Base-by-base conservation (phyloP, 2,329 filamentous ascomycete genomes). In the Sporothrix inflata region DNA sequence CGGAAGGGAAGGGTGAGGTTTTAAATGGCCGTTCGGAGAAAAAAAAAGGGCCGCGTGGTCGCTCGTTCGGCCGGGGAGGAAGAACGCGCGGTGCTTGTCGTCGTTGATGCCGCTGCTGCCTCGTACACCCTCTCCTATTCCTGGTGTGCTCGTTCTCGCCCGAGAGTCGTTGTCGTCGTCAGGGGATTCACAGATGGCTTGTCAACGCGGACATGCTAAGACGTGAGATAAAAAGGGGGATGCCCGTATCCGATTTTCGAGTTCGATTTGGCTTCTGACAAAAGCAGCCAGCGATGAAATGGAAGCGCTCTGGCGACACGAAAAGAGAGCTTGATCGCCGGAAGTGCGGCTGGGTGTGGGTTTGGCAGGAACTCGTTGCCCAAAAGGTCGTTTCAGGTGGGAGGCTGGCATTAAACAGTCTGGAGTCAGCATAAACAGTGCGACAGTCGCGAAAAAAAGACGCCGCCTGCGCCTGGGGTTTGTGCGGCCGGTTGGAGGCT, bases 331-430 rank as follows among this genome's bases (percentile, higher is more conserved):
- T 34, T 8, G 47, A 19, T 53, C 24, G 42, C 61, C 57, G 61
- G 47, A 61, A 47, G 49, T 38, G 70, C 51, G 61, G 61, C 47
- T 68, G 49, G 67, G 8, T 45, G 70, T 71, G 70, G 65, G 21
- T 57, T 61, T 61, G n/a, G 9, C 19, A 9, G 45, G 12, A 47
- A 51, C 9, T 42, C 16, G 40, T 49, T 61, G 38, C 24, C 27
- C 68, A 61, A 55, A 42, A 27, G 61, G 40, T 24, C 45, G 71
- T 72, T 72, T 72, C 71, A 72, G 69, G 24, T 70, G 57, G 65
- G 71, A 72, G 57, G 71, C 71, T 72, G 71, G 71, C 71, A 70
- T 69, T 40, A 65, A 53, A 65, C 42, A 61, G 53, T 65, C 61
- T 47, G 27, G 57, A 63, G 60, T 71, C 61, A 67, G 70, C 69